Base-by-base conservation (phyloP, 2,329 filamentous ascomycete species). In the Trichoderma sp. region DNA sequence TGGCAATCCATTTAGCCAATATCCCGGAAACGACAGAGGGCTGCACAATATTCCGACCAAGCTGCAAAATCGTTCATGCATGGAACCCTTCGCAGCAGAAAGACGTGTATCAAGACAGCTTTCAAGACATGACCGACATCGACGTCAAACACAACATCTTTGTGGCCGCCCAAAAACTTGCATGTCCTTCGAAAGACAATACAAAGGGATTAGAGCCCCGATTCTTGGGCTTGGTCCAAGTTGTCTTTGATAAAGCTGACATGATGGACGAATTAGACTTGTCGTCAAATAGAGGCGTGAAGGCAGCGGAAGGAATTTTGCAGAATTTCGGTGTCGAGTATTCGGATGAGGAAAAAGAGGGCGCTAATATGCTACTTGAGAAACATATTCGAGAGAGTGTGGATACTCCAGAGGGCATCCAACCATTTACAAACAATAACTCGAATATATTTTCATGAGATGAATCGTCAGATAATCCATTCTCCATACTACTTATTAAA, bases 1-100 rank as follows among this genome's bases (percentile, higher is more conserved):
- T 64, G 27, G 65, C 54, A 35, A 48, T 71, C 48, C 57, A 29
- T 45, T 13, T 68, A 15, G 39, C 61, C 59, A 66, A 67, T 57
- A 19, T 59, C 13, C 25, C 53, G 10, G 19, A 57, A 35, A 57
- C 29, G 9, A 57, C 19, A 6, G 32, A 57, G 19, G 27, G 22
- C 34, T 15, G 29, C 19, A 37, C 29, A 1, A 57, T 19, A 57
- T 57, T 35, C 12, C n/a, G 34, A 37, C 53, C 53, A 25, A 57
- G 50, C 2, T 37, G 34, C 32, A 57, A 37, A 57, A 57, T 57
- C n/a, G 3, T 57, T 13, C 53, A 37, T 19, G 34, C n/a, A 0
- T 34, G 29, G 53, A 57, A 17, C 34, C 0, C 32, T 54, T 54
- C 27, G 4, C 53, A 35, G 19, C 22, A 7, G 34, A 57, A 25